These are phyloP conservation scores for Aphanomyces astaci DNA, from an alignment of 352 stramenopile species.

Conservation along the genomic window DNA sequence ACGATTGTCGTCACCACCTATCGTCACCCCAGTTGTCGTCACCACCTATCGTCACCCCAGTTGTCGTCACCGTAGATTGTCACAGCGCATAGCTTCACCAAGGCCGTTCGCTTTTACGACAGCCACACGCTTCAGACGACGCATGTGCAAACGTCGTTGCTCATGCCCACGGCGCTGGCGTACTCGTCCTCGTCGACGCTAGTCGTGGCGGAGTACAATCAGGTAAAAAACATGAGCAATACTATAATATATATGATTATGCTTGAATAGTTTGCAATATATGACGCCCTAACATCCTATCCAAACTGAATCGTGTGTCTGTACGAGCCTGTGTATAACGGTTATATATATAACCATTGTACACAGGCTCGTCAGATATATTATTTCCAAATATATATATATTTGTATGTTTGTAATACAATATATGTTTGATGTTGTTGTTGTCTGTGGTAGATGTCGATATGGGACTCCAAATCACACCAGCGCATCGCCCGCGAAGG, in stretches of 20 bases:
- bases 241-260: no score
- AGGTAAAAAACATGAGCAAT: no score
- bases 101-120: constrained; percentile 18
- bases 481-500: constrained; percentile 15
- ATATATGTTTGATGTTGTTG: not conserved
- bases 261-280: no score
- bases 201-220: constrained; percentile 25
- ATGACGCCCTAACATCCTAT: no score
- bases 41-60: not conserved
- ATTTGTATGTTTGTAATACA: no score
- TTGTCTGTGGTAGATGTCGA: constrained; percentile 15
- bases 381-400: no score
- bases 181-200: constrained; percentile 14
- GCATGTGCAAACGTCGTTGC: constrained; percentile 1
- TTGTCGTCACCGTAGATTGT: not conserved
- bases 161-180: constrained; percentile 4
- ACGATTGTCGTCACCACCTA: not conserved
- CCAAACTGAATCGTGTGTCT: no score
- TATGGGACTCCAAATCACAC: constrained; percentile 22
- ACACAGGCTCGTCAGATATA: no score
- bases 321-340: no score
- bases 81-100: constrained; percentile 15
- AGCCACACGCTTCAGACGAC: constrained; percentile 4
- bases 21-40: not conserved
- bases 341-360: no score